These are phyloP conservation scores for Pseudohyphozyma bogoriensis DNA, from an alignment of 768 basidiomycete species.

Conservation along the genomic window DNA sequence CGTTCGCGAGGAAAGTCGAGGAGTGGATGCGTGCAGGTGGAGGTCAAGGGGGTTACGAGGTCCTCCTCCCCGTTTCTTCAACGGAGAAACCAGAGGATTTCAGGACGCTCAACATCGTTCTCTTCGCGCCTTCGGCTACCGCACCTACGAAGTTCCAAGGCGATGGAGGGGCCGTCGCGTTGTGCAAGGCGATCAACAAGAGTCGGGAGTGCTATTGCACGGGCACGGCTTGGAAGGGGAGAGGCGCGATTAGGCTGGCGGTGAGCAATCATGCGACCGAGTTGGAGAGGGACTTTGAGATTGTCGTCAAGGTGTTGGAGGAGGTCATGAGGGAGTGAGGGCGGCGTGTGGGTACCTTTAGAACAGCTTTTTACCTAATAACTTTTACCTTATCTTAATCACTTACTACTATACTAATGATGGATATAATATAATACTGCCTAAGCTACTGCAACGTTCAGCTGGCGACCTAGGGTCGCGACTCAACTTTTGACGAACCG, in stretches of 20 bases:
- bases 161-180: background rate
- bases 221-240: slow-evolving; percentile 38
- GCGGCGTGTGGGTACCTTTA: too few species aligned
- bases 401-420: too few species aligned
- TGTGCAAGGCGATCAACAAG: slow-evolving; percentile 38
- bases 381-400: too few species aligned
- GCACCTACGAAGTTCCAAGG: background rate
- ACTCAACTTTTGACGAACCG: too few species aligned
- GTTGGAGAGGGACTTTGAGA: slow-evolving; percentile 31
- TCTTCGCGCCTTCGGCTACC: slow-evolving; percentile 17
- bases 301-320: slow-evolving; percentile 32
- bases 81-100: slow-evolving; percentile 7
- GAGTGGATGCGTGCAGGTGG: slow-evolving; percentile 32
- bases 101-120: slow-evolving; percentile 27
- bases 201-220: slow-evolving; percentile 39
- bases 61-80: slow-evolving; percentile 31
- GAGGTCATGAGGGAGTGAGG: slow-evolving; percentile 26
- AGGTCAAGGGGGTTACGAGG: slow-evolving; percentile 24
- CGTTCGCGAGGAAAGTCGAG: slow-evolving; percentile 38
- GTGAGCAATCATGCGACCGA: slow-evolving; percentile 40
- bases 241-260: slow-evolving; percentile 40
- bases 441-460: too few species aligned
- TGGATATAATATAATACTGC: too few species aligned
- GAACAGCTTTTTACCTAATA: too few species aligned
- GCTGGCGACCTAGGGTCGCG: too few species aligned